Conservation (phyloP, 2,329 filamentous ascomycete species). For the Pseudogymnoascus sp. region DNA sequence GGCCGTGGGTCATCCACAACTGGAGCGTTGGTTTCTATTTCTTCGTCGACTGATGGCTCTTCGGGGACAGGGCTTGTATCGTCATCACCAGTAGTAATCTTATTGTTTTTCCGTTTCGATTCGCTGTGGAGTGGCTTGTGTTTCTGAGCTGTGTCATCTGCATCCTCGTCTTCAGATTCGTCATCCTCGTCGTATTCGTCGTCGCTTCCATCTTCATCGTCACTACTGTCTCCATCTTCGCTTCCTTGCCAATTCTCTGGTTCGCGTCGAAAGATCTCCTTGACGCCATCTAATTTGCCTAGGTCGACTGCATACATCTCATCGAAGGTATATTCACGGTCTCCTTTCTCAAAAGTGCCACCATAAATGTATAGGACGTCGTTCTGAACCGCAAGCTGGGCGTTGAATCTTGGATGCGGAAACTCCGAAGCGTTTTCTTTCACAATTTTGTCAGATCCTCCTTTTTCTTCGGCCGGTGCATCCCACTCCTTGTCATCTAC, state of each 20-base stretch:
- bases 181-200: constrained; percentile 39
- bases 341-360: constrained; percentile 90
- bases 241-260: constrained; percentile 76
- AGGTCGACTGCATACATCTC: constrained; percentile 89
- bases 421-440: constrained; percentile 69
- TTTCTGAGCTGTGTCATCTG: constrained; percentile 33
- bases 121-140: constrained; percentile 34
- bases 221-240: constrained; percentile 53
- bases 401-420: constrained; percentile 85
- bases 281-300: constrained; percentile 90
- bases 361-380: constrained; percentile 92
- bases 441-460: constrained; percentile 48
- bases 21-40: constrained; percentile 24
- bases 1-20: constrained; percentile 27
- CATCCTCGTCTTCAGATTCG: constrained; percentile 41
- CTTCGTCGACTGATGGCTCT: constrained; percentile 57
- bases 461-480: constrained; percentile 40
- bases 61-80: constrained; percentile 27
- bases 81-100: constrained; percentile 30
- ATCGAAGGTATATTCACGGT: constrained; percentile 91
- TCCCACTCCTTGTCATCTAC: constrained; percentile 42
- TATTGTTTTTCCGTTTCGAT: constrained; percentile 51
- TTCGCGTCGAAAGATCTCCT: constrained; percentile 79
- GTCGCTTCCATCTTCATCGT: constrained; percentile 46
- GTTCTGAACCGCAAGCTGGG: constrained; percentile 81